Evolutionary conservation across 495 filamentous ascomycete species (phyloP), one percentile per base, ranked within the genome.

Genomic region (Xylaria curta): DNA sequence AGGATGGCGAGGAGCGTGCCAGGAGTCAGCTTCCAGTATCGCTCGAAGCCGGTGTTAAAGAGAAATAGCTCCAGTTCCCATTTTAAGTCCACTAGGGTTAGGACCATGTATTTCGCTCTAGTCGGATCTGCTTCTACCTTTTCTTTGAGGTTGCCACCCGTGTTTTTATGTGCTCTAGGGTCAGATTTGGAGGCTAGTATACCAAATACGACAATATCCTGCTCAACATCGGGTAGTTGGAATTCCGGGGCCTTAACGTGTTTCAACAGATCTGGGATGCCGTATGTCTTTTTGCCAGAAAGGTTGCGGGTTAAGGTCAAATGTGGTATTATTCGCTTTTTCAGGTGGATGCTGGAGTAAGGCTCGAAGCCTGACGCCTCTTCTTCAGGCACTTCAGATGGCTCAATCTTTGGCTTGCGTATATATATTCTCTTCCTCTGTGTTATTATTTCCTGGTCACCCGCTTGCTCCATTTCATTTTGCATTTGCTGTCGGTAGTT

Each of bases 31-130:
- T 97, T 94, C 90, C 95, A 97, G 83, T 94, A 98, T 49, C 91
- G 90, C 5, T 93, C 90, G 77, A 97, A 98, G 21, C 92, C 97
- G 0, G 91, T 89, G 76, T 92, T 94, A 78, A 99, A 99, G 38
- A 99, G 89, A 76, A 92, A 98, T 33, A 97, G 88, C 68, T 97
- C 94, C 28, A 98, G 80, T 49, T 97, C 93, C 92, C 91, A 98
- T 75, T 93, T 91, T 8, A 98, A 85, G 78, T 98, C 95, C 6
- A 92, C 93, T 17, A 99, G 86, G 9, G 88, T 91, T 51, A 99
- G 84, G 2, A 92, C 92, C 94, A 99, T 98, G 83, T 95, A 98
- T 78, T 95, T 95, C 26, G 88, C 88, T 21, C 82, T 87, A 13
- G 88, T 86, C 62, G 90, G 87, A 38, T 84, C 78, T 10, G 67